Evolutionary conservation across 257 asterid genomes (phyloP).

Genomic region (Lycium ferocissimum): DNA sequence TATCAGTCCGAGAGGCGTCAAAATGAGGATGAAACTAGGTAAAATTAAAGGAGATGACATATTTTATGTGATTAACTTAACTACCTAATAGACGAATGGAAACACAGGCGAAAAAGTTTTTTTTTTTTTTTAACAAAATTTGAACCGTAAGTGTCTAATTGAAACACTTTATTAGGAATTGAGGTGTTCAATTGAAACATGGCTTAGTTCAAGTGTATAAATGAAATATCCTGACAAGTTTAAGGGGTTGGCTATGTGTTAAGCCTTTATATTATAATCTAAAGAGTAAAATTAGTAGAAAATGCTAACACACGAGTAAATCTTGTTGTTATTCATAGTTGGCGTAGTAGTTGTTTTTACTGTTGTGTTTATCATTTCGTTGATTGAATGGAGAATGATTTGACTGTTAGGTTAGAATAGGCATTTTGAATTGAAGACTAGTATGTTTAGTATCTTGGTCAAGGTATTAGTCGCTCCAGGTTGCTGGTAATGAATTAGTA

Average conservation of each 20-base stretch:
- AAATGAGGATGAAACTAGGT: conserved; percentile 78
- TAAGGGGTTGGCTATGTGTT: too few species aligned
- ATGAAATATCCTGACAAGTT: too few species aligned
- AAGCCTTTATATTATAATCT: too few species aligned
- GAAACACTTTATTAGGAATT: too few species aligned
- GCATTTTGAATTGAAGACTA: conserved; percentile 21
- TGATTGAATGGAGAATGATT: conserved; percentile 11
- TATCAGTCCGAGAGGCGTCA: conserved; percentile 54
- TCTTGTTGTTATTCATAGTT: neutral
- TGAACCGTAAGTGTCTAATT: too few species aligned
- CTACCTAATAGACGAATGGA: too few species aligned
- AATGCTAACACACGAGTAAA: neutral
- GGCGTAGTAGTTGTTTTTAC: neutral
- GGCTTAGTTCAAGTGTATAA: too few species aligned
- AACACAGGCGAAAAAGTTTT: too few species aligned
- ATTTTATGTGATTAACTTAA: too few species aligned
- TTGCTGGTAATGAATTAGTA: conserved; percentile 12
- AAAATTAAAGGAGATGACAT: neutral
- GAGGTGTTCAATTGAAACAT: too few species aligned
- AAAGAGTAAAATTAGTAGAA: too few species aligned
- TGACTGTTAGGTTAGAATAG: neutral
- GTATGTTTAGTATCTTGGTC: neutral
- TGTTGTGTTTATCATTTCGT: neutral
- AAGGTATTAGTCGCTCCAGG: neutral
- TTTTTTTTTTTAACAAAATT: too few species aligned